phyloP scores from a whole-genome alignment of 2,329 filamentous ascomycete species.

The Diaporthe citri region DNA sequence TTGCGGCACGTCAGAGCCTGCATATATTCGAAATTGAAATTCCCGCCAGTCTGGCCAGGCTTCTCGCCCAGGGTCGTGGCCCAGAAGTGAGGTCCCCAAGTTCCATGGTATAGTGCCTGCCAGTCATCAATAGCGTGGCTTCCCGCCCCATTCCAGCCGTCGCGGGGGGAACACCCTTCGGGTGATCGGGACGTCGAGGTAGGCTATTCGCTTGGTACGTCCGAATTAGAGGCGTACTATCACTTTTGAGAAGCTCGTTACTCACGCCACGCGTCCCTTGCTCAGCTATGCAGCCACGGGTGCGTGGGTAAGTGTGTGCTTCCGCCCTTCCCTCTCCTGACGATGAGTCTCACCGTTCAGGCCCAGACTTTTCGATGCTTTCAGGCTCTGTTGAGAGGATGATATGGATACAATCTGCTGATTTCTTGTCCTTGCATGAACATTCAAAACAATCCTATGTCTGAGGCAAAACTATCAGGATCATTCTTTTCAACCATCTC shows the following conservation, averaged over 20 bases:
- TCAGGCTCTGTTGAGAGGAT: neutral
- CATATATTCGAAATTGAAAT: conserved; percentile 15
- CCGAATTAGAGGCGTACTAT: neutral
- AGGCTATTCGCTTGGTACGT: conserved; percentile 14
- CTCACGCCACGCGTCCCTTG: conserved; percentile 22
- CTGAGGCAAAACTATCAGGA: neutral
- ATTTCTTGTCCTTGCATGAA: neutral
- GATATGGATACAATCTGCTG: neutral
- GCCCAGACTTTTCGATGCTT: conserved; percentile 8
- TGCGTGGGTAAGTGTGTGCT: neutral
- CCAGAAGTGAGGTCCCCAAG: neutral
- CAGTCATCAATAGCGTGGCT: conserved; percentile 13
- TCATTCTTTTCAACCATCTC: neutral
- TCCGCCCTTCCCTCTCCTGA: conserved; percentile 5
- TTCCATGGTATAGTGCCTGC: neutral
- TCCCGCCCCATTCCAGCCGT: neutral
- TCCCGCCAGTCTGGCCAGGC: conserved; percentile 9
- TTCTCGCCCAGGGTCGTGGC: neutral
- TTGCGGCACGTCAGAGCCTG: conserved; percentile 17
- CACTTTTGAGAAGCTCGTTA: neutral
- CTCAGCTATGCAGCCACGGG: conserved; percentile 4
- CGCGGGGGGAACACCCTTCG: neutral
- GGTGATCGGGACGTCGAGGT: conserved; percentile 17
- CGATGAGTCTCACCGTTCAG: neutral
- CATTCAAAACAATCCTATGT: neutral